A percentile compares a stretch with the other conserved stretches of the same genome.
phyloP scores from a whole-genome alignment of 148 eudicot species.

The Vaccinium macrocarpon region DNA sequence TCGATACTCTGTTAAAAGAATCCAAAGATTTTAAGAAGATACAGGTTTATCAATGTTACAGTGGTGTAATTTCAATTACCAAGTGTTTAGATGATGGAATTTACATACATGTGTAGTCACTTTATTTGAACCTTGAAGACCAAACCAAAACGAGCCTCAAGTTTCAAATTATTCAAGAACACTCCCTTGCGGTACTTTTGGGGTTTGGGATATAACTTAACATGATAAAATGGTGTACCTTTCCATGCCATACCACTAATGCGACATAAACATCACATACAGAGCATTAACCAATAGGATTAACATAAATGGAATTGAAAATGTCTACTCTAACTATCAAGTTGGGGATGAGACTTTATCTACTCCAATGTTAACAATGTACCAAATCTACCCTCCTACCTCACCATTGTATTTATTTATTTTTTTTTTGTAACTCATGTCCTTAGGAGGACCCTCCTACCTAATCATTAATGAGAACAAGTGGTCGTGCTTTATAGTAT shows the following conservation, averaged over 20 bases:
- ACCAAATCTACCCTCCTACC: background rate
- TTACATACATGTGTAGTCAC: background rate
- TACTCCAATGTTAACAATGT: background rate
- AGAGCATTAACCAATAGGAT: background rate
- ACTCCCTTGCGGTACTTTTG: background rate
- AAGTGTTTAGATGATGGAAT: background rate
- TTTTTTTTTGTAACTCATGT: no score
- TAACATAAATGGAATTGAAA: background rate
- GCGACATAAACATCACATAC: background rate
- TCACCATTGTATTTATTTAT: no score
- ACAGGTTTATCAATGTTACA: background rate
- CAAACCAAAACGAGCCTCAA: background rate
- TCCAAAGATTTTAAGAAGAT: slow-evolving; percentile 1
- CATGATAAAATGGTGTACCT: background rate
- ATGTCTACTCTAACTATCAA: background rate
- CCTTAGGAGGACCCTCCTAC: background rate
- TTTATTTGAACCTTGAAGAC: background rate
- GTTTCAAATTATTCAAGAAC: background rate
- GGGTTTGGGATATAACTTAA: background rate
- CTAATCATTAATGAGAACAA: background rate
- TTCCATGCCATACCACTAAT: background rate
- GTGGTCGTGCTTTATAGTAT: background rate
- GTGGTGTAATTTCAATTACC: slow-evolving; percentile 9
- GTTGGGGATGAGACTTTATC: background rate
- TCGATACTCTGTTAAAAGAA: background rate